A percentile compares a stretch with the other conserved stretches of the same genome.
Conservation (phyloP, 805 yeast species). For the Starmerella powellii region DNA sequence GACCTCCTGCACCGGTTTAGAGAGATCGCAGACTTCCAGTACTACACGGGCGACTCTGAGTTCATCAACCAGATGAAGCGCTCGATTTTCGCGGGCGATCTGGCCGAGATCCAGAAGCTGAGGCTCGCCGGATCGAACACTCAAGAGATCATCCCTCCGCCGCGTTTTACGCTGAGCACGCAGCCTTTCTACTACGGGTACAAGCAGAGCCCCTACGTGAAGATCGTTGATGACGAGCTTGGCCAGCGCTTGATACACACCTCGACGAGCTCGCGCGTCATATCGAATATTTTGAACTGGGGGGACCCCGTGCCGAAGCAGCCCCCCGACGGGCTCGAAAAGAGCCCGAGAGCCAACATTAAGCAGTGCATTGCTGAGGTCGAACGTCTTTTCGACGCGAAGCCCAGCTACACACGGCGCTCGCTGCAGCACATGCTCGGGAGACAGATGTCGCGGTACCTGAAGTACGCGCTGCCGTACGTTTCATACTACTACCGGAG, state of each 20-base stretch:
- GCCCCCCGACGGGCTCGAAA: slow-evolving; percentile 33
- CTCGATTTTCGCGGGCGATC: slow-evolving; percentile 36
- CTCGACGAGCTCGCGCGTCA: slow-evolving; percentile 24
- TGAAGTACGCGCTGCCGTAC: slow-evolving; percentile 73
- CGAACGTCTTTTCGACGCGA: slow-evolving; percentile 42
- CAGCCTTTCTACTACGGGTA: slow-evolving; percentile 71
- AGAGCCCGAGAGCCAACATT: slow-evolving; percentile 33
- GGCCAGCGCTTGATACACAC: slow-evolving; percentile 30
- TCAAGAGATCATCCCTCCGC: slow-evolving; percentile 63
- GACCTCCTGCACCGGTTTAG: slow-evolving; percentile 64
- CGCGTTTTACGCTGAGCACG: slow-evolving; percentile 61
- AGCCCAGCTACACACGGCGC: slow-evolving; percentile 79
- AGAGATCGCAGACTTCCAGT: slow-evolving; percentile 81
- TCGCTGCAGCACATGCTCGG: slow-evolving; percentile 35
- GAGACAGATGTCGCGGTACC: slow-evolving; percentile 18
- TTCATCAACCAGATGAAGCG: slow-evolving; percentile 34
- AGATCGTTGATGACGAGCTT: slow-evolving; percentile 44
- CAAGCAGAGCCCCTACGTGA: slow-evolving; percentile 54
- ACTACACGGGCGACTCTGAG: slow-evolving; percentile 44
- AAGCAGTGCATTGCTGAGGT: slow-evolving; percentile 30
- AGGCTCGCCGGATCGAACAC: slow-evolving; percentile 7
- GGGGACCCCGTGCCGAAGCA: slow-evolving; percentile 28
- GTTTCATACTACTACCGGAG: slow-evolving; percentile 68
- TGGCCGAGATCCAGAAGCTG: slow-evolving; percentile 30
- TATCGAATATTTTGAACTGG: slow-evolving; percentile 28